Percentiles rank a stretch among this genome's conserved stretches.
These are phyloP conservation scores for Boletus hoseneyae DNA, from an alignment of 1,284 basidiomycete species.

Conservation along the genomic window DNA sequence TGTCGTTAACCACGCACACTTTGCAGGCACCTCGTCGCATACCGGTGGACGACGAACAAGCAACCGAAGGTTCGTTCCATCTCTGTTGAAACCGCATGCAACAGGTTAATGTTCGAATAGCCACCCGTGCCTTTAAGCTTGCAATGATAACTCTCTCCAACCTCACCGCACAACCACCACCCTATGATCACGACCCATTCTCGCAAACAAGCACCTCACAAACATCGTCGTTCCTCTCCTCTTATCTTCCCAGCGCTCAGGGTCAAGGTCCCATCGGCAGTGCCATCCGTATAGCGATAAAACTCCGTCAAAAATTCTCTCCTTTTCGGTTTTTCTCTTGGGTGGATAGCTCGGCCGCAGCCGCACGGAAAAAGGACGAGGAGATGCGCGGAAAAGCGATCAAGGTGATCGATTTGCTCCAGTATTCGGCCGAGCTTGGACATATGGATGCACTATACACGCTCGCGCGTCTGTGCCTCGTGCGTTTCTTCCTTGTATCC, in stretches of 20 bases:
- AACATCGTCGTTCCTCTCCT: conserved; percentile 54
- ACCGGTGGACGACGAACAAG: conserved; percentile 37
- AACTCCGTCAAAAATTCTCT: conserved; percentile 53
- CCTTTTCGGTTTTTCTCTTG: conserved; percentile 44
- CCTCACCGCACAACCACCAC: conserved; percentile 54
- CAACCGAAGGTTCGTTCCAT: conserved; percentile 43
- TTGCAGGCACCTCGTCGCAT: conserved; percentile 16
- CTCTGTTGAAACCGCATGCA: not conserved
- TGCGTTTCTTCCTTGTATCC: conserved; percentile 14
- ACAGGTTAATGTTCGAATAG: conserved; percentile 35
- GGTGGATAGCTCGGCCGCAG: conserved; percentile 41
- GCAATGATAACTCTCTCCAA: conserved; percentile 61
- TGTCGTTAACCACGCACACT: conserved; percentile 1
- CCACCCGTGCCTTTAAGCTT: conserved; percentile 67
- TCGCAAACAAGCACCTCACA: conserved; percentile 35
- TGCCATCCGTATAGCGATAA: conserved; percentile 58
- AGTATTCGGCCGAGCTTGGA: conserved; percentile 77
- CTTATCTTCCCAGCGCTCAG: conserved; percentile 63
- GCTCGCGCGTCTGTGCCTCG: conserved; percentile 66
- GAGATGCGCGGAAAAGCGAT: conserved; percentile 64
- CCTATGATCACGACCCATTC: conserved; percentile 51
- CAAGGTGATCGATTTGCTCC: conserved; percentile 72
- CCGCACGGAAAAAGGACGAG: conserved; percentile 53
- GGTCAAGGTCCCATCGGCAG: conserved; percentile 70
- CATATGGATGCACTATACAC: conserved; percentile 73